Evolutionary conservation across 495 filamentous ascomycete species (phyloP).

Genomic region (Podospora anserina): DNA sequence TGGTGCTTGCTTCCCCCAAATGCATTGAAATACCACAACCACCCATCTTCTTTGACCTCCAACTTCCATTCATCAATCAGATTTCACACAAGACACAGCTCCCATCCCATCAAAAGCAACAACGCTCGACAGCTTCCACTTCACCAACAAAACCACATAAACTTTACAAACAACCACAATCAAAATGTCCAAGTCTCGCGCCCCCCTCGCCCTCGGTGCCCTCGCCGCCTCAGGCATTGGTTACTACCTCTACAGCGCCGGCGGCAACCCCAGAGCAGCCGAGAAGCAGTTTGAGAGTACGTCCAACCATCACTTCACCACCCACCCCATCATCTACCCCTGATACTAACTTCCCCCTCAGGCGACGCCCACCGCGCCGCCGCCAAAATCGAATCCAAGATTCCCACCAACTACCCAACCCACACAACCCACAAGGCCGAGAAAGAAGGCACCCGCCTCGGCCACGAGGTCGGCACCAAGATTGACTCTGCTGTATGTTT

Average conservation of each 20-base stretch:
- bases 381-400: conserved; percentile 60
- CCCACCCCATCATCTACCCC: background rate
- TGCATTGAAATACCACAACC: background rate
- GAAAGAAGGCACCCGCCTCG: conserved; percentile 41
- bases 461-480: conserved; percentile 46
- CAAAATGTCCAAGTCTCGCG: conserved; percentile 53
- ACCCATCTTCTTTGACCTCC: background rate
- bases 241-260: conserved; percentile 90
- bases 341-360: conserved; percentile 39
- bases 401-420: conserved; percentile 38
- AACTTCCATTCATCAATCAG: background rate
- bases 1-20: background rate
- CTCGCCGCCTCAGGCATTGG: conserved; percentile 65
- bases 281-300: conserved; percentile 79
- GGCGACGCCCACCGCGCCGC: conserved; percentile 64
- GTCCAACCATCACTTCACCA: conserved; percentile 14
- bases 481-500: conserved; percentile 20
- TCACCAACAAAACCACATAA: background rate
- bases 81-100: background rate
- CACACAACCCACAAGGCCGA: conserved; percentile 37
- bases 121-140: background rate
- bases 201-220: conserved; percentile 57
- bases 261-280: conserved; percentile 76
- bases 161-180: conserved; percentile 17
- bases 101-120: background rate